These are phyloP conservation scores for Blakeslea trispora DNA, from an alignment of 371 early-diverging fungal species.

Conservation along the genomic window DNA sequence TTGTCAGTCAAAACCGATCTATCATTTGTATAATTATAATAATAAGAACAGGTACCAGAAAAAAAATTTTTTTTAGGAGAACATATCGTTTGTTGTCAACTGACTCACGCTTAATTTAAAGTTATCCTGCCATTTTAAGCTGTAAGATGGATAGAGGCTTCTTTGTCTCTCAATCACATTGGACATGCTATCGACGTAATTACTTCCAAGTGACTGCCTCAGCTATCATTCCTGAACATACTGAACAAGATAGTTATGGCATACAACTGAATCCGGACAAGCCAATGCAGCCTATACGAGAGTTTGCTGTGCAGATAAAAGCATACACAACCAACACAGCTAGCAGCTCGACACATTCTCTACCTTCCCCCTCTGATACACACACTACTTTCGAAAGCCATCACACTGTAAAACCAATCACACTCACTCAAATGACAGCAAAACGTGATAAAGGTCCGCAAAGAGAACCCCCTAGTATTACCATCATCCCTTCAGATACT, in stretches of 20 bases:
- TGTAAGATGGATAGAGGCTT: slow-evolving; percentile 75
- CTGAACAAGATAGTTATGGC: slow-evolving; percentile 23
- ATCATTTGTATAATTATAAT: slow-evolving; percentile 4
- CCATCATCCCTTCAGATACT: slow-evolving; percentile 48
- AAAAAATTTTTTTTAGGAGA: not conserved
- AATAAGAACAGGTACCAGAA: slow-evolving; percentile 7
- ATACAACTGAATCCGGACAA: slow-evolving; percentile 15
- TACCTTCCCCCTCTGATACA: slow-evolving; percentile 11
- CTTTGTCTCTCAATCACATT: slow-evolving; percentile 66
- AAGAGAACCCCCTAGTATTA: slow-evolving; percentile 56
- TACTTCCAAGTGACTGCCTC: slow-evolving; percentile 82
- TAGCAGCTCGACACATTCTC: slow-evolving; percentile 14
- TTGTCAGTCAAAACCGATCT: slow-evolving; percentile 4
- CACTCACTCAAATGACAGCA: slow-evolving; percentile 82
- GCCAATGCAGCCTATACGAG: slow-evolving; percentile 25
- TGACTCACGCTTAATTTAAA: slow-evolving; percentile 8
- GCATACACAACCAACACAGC: slow-evolving; percentile 39
- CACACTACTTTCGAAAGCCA: slow-evolving; percentile 44
- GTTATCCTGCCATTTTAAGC: slow-evolving; percentile 46
- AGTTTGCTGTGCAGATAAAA: slow-evolving; percentile 46
- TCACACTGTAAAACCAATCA: slow-evolving; percentile 67
- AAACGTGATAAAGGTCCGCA: slow-evolving; percentile 90
- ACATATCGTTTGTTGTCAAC: not conserved
- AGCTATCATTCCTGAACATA: slow-evolving; percentile 51
- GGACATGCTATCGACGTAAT: slow-evolving; percentile 91